A percentile compares a stretch with the other conserved stretches of the same genome.
Evolutionary conservation across 139 green algal species (phyloP).

Genomic region (Desmodesmus armatus): DNA sequence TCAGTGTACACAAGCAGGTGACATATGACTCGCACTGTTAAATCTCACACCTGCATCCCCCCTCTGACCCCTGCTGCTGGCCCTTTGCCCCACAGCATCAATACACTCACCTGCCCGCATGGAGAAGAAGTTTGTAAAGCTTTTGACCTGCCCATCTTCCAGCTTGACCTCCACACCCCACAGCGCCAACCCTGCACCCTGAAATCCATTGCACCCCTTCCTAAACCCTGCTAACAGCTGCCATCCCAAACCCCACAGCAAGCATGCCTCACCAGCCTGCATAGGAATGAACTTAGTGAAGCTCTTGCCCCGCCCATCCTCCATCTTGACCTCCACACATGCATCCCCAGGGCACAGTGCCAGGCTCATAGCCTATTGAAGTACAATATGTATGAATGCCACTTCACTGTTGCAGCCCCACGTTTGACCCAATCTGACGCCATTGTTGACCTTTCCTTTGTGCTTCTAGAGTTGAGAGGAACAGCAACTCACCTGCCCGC

Average conservation of each 20-base stretch:
- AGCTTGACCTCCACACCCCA: too few species aligned
- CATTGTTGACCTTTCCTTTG: too few species aligned
- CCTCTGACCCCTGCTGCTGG: too few species aligned
- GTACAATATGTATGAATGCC: too few species aligned
- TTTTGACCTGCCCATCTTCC: neutral
- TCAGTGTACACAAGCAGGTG: neutral
- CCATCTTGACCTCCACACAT: slow-evolving; percentile 50
- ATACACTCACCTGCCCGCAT: neutral
- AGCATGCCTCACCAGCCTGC: neutral
- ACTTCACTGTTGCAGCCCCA: too few species aligned
- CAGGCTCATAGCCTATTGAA: too few species aligned
- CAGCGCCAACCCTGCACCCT: too few species aligned
- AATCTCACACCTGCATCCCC: too few species aligned
- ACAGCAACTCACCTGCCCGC: slow-evolving; percentile 58
- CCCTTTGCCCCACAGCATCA: too few species aligned
- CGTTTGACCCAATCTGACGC: neutral
- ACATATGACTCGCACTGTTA: too few species aligned
- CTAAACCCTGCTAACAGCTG: neutral
- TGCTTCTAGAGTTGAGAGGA: too few species aligned
- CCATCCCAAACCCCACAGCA: neutral
- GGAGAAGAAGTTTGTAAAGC: neutral
- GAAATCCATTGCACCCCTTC: neutral
- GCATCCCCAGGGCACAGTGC: neutral
- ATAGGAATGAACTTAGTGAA: slow-evolving; percentile 56
- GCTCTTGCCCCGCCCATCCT: slow-evolving; percentile 7